These are phyloP conservation scores for Albatrellus sp. DNA, from an alignment of 1,284 basidiomycete genomes.

Conservation along the genomic window DNA sequence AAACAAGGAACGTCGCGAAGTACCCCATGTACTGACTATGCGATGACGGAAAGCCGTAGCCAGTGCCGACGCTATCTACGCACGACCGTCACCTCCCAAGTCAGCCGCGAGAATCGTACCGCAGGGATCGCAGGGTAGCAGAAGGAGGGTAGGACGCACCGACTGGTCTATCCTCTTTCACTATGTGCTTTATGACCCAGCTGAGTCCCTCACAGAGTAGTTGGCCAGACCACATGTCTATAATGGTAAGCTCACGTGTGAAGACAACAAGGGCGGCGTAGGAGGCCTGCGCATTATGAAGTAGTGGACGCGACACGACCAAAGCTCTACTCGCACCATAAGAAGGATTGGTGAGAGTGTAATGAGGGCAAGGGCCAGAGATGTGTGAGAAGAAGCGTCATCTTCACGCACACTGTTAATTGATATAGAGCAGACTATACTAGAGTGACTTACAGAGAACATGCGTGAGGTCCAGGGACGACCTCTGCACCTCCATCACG, in stretches of 20 bases:
- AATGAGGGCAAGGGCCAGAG: constrained; percentile 51
- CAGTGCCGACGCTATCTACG: constrained; percentile 49
- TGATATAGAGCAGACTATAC: not conserved
- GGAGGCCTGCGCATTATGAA: constrained; percentile 39
- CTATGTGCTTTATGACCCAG: constrained; percentile 51
- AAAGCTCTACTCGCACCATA: constrained; percentile 36
- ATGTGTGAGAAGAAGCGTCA: constrained; percentile 50
- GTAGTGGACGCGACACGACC: not conserved
- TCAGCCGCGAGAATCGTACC: no score
- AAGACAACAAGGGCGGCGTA: constrained; percentile 68
- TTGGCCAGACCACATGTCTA: constrained; percentile 78
- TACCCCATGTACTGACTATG: constrained; percentile 87
- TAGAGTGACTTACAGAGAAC: constrained; percentile 40
- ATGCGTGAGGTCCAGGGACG: constrained; percentile 52
- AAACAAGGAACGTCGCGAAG: constrained; percentile 65
- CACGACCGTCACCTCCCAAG: not conserved
- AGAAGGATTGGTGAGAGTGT: constrained; percentile 68
- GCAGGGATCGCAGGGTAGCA: not conserved
- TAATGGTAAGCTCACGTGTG: constrained; percentile 66
- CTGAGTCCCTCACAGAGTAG: constrained; percentile 65
- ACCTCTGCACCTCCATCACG: constrained; percentile 15
- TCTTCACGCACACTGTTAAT: constrained; percentile 27
- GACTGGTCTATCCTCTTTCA: constrained; percentile 61
- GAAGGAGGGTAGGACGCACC: constrained; percentile 28
- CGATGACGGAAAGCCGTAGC: constrained; percentile 82